Conservation (phyloP, 2,329 filamentous ascomycete genomes). For the Blastomyces parvus region DNA sequence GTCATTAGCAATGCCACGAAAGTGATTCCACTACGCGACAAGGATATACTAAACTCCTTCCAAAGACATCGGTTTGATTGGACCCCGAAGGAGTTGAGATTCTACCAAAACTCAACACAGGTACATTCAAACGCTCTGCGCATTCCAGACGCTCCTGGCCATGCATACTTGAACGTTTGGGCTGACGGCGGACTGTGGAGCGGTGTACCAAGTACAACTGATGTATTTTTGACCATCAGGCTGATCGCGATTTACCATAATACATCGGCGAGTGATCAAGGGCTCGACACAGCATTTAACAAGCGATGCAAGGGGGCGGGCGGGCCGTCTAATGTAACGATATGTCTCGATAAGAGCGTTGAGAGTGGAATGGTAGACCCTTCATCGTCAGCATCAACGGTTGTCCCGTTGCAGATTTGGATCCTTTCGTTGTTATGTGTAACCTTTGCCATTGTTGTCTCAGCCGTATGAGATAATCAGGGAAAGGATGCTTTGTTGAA, state of each 20-base stretch:
- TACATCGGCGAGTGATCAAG: slow-evolving; percentile 17
- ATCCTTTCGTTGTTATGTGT: slow-evolving; percentile 13
- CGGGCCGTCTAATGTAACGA: slow-evolving; percentile 18
- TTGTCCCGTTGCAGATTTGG: slow-evolving; percentile 13
- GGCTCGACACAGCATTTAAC: slow-evolving; percentile 14
- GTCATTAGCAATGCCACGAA: slow-evolving; percentile 20
- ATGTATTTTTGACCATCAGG: slow-evolving; percentile 20
- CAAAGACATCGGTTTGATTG: slow-evolving; percentile 25
- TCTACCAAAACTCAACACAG: slow-evolving; percentile 21
- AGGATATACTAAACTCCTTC: slow-evolving; percentile 14
- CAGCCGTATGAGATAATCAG: background rate
- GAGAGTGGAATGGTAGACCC: slow-evolving; percentile 14
- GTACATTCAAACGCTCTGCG: slow-evolving; percentile 17
- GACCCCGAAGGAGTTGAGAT: slow-evolving; percentile 17
- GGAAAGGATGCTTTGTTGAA: too few relatives aligned
- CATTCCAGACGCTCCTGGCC: slow-evolving; percentile 18
- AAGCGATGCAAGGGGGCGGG: slow-evolving; percentile 18
- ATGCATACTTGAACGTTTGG: slow-evolving; percentile 24
- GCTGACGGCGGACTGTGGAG: slow-evolving; percentile 24
- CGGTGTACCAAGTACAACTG: slow-evolving; percentile 21
- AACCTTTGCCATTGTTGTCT: slow-evolving; percentile 9
- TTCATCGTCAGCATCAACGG: slow-evolving; percentile 11
- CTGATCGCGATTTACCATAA: slow-evolving; percentile 23
- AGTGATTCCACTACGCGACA: slow-evolving; percentile 16
- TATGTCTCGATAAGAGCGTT: slow-evolving; percentile 16